phyloP scores from a whole-genome alignment of 495 filamentous ascomycete genomes.

The Hypoxylon intermedium region DNA sequence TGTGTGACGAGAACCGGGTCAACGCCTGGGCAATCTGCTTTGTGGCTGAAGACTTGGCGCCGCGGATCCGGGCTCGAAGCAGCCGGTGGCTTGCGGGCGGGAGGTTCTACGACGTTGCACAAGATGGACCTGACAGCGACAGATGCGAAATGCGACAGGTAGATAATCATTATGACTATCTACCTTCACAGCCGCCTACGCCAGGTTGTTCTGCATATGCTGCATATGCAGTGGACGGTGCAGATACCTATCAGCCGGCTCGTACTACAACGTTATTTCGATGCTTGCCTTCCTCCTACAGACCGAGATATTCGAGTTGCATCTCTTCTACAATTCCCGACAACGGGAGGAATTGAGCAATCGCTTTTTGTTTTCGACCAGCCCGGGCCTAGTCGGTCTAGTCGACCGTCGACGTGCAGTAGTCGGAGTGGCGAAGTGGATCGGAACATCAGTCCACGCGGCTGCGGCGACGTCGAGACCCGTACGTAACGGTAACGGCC shows the following conservation, averaged over 20 bases:
- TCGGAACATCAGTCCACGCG: constrained; percentile 25
- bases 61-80: constrained; percentile 19
- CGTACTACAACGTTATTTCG: neutral
- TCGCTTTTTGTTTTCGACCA: neutral
- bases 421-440: constrained; percentile 28
- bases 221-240: constrained; percentile 26
- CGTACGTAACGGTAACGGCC: constrained; percentile 2
- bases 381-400: constrained; percentile 7
- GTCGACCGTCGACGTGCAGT: constrained; percentile 6
- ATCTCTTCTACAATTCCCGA: too few relatives aligned
- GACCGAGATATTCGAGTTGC: too few relatives aligned
- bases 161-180: constrained; percentile 26
- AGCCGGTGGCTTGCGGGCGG: constrained; percentile 9
- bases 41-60: constrained; percentile 32
- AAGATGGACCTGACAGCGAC: constrained; percentile 5
- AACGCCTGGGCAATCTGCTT: neutral
- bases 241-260: neutral
- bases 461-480: constrained; percentile 11
- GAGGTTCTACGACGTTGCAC: constrained; percentile 15
- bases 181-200: constrained; percentile 7
- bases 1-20: constrained; percentile 29
- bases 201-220: neutral
- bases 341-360: too few relatives aligned
- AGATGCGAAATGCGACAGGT: constrained; percentile 26
- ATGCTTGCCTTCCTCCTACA: too few relatives aligned